Evolutionary conservation across 345 rosid species (phyloP), one percentile per base, ranked within the genome.

Genomic region (Hirschfeldia incana): DNA sequence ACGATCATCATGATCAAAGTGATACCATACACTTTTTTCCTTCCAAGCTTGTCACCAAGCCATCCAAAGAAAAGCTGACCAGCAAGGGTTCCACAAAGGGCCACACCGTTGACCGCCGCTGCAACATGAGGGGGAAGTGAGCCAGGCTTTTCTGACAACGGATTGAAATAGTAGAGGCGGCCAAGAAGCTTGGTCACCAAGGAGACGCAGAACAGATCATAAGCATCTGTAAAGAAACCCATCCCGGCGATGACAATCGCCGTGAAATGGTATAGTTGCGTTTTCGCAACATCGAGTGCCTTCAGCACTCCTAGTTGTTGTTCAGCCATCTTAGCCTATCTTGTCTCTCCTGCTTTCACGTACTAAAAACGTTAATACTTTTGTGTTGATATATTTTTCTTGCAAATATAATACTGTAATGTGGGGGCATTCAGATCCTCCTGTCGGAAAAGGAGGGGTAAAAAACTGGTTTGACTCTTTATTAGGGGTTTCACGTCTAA

Each of bases 151-250:
- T 0, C 17, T 29, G 84, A 73, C 9, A n/a, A 65, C 0, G 72
- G 77, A 1, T 62, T 33, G 72, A 81, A 80, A 77, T 86, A 86
- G 77, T 86, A 86, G 27, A 86, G 5, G 0, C 87, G 85, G 13
- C 89, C 85, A 59, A 86, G 89, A 32, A 86, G 69, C 63, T 78
- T 84, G 8, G 83, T 80, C 76, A 84, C 85, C 2, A 80, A 5
- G 3, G 86, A 84, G 1, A 86, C 80, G 8, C 87, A 82, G 8
- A 86, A 86, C 0, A 86, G 89, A 76, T 86, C 87, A n/a, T 84
- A 86, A 0, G 89, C 87, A 27, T 80, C 87, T 0, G 86, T 84
- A 71, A 86, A 86, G 62, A 86, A 83, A 5, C 87, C 87, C 87
- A 86, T 80, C 29, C 87, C 87, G 3, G 87, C 83, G 39, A 86